Base-by-base conservation (phyloP, 805 yeast genomes). In the Cephaloascus albidus region DNA sequence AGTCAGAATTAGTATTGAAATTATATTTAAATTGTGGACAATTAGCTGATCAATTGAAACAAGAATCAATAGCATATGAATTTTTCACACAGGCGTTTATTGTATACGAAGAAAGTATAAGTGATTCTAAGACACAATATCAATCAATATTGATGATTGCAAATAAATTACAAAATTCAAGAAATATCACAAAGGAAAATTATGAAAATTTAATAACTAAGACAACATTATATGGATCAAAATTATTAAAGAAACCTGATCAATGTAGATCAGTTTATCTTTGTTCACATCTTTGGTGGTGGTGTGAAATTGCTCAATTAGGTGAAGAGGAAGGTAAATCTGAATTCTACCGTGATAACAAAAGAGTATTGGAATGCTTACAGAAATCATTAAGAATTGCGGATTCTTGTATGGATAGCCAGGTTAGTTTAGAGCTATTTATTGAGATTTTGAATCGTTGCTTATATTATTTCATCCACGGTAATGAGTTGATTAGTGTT, bases 281-380 rank as follows among this genome's bases (percentile, higher is more conserved):
- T 38, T 89, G 96, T 34, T 80, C 95, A 1, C 97, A 93, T 59
- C 62, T 93, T 37, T 93, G 96, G 96, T 85, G 95, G 93, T 83
- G 90, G 52, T 78, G 81, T 18, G 88, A 84, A 43, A 45, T 69
- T 15, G 65, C 71, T 17, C 67, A 59, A 2, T 50, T 58, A 40
- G 74, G 65, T 4, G 73, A 70, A 42, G 63, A 60, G 40, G 74
- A 66, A 40, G 72, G 68, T 19, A 61, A 60, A 18, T 64, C 60
- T 1, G 55, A 60, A 14, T 55, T 51, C 26, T 39, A 35, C 15
- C 16, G 57, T 20, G 78, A 72, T 47, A 68, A 67, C 30, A 85
- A 85, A 52, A 68, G 95, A 30, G 96, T 90, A 1, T 64, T 90
- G 53, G 97, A 93, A 53, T 88, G 96, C 56, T 68, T 90, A 35